Percentiles rank a stretch among this genome's conserved stretches.
phyloP scores from a whole-genome alignment of 345 rosid genomes.

The Rhodamnia argentea region DNA sequence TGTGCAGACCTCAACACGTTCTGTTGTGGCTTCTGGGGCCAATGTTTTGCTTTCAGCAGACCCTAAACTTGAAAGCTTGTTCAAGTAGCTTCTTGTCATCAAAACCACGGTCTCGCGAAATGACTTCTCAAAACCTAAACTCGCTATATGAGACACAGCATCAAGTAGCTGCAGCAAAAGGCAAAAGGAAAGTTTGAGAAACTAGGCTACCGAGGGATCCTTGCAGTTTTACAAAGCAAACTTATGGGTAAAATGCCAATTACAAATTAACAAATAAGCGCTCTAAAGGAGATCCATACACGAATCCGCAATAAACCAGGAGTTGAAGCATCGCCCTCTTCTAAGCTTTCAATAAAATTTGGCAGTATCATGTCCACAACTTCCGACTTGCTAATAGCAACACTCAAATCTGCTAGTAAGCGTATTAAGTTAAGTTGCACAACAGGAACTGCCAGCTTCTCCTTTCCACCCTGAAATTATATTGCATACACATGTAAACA shows the following conservation, averaged over 20 bases:
- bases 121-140: conserved; percentile 97
- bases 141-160: conserved; percentile 95
- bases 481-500: background rate
- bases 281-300: conserved; percentile 41
- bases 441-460: conserved; percentile 63
- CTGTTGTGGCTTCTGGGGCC: conserved; percentile 81
- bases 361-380: conserved; percentile 98
- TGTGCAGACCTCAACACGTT: conserved; percentile 75
- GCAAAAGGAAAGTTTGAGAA: conserved; percentile 10
- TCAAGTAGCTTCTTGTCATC: conserved; percentile 90
- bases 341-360: conserved; percentile 89
- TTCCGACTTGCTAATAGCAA: conserved; percentile 84
- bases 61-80: conserved; percentile 66
- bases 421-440: conserved; percentile 85
- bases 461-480: conserved; percentile 68
- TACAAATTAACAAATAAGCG: conserved; percentile 12
- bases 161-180: conserved; percentile 75
- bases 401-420: conserved; percentile 89
- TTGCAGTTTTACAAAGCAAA: background rate
- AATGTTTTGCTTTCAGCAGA: conserved; percentile 84
- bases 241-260: background rate
- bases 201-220: background rate
- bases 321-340: conserved; percentile 96
- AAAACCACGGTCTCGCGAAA: conserved; percentile 95
- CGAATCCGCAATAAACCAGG: conserved; percentile 87